Evolutionary conservation across 2,329 filamentous ascomycete genomes (phyloP), one percentile per base, ranked within the genome.

Genomic region (Talaromyces albobiverticillius): DNA sequence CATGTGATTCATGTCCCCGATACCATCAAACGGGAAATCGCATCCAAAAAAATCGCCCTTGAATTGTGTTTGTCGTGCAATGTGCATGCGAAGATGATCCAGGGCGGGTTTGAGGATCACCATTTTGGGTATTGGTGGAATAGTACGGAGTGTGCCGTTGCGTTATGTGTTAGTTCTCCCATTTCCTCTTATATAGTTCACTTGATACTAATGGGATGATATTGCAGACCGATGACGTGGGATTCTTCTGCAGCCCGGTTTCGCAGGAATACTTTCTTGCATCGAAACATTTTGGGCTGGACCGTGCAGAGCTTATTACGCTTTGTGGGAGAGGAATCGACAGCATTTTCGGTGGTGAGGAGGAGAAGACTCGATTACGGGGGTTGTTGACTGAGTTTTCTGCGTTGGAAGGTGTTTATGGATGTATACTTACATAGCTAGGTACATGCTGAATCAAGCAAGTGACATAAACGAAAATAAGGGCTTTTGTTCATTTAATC

Each of bases 21-120:
- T 1, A 70, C 72, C 23, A 72, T 86, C n/a, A 84, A 81, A 64
- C 64, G 70, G 42, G 77, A 82, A 60, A 88, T 86, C 55, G 68
- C 72, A 10, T 62, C 67, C 43, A 74, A 76, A 11, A 76, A 76
- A 1, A 66, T 92, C 25, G 88, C 86, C 2, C 69, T 94, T 11
- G 89, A 94, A 70, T 67, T 94, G 34, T 94, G 89, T 57, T 72
- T 94, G 57, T 90, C 85, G 60, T 93, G 89, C 69, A 94, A 94
- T 62, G 88, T 94, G 1, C 82, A 86, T 60, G 87, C 87, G 1
- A 84, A 83, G 60, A 84, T 94, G 83, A 84, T 87, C 48, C 72
- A 76, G 1, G 86, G 87, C 0, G 82, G 83, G 1, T 82, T 80
- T 61, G 63, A 79, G 54, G 84, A 84, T 46, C 89, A 94, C 69